These are phyloP conservation scores for Pleurotus tuber-regium DNA, from an alignment of 768 basidiomycete species.

Conservation along the genomic window DNA sequence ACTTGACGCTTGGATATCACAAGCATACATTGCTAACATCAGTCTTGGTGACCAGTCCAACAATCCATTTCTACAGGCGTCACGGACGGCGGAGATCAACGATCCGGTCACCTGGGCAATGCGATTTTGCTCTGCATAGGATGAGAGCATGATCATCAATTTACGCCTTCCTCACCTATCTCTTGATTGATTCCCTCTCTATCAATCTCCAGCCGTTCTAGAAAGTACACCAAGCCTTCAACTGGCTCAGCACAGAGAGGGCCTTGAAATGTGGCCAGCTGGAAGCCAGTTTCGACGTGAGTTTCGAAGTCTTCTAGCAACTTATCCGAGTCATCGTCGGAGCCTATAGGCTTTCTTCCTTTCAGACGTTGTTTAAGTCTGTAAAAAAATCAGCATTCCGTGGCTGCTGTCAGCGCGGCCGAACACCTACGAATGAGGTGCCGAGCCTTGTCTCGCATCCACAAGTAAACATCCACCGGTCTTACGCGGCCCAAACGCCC, in stretches of 20 bases:
- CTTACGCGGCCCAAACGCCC: conserved; percentile 90
- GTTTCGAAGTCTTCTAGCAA: conserved; percentile 64
- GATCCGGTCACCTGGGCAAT: conserved; percentile 88
- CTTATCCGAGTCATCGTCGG: conserved; percentile 30
- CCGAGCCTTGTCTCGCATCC: conserved; percentile 55
- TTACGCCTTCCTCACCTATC: conserved; percentile 44
- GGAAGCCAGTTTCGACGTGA: conserved; percentile 90
- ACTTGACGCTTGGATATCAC: conserved; percentile 98
- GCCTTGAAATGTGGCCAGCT: conserved; percentile 91
- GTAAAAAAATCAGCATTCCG: conserved; percentile 14
- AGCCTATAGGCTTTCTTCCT: conserved; percentile 29
- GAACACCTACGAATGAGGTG: conserved; percentile 54
- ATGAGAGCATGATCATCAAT: conserved; percentile 15
- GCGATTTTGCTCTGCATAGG: conserved; percentile 63
- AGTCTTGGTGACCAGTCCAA: conserved; percentile 97
- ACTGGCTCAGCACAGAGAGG: conserved; percentile 95
- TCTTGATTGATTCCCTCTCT: conserved; percentile 58
- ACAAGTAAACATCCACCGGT: conserved; percentile 86
- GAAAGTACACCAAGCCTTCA: conserved; percentile 88
- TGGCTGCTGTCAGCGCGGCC: neutral
- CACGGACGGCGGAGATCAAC: conserved; percentile 83
- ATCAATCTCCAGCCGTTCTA: conserved; percentile 74
- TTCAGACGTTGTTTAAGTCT: conserved; percentile 56
- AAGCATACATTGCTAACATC: conserved; percentile 98
- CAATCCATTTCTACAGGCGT: conserved; percentile 85